phyloP scores from a whole-genome alignment of 805 yeast genomes.

The Starmerella vaccinii region DNA sequence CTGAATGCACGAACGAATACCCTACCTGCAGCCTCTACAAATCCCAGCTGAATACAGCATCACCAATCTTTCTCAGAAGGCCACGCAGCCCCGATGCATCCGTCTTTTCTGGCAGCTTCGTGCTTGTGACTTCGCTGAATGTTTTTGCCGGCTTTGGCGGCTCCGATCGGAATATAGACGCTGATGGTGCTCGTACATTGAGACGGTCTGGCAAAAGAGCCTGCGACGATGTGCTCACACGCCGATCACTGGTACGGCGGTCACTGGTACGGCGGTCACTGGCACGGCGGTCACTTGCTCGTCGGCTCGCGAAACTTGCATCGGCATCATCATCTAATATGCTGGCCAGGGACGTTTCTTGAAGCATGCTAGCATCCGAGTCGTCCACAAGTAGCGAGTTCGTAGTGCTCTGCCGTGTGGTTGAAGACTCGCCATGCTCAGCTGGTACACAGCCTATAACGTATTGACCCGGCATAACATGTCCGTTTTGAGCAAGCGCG shows the following conservation, averaged over 20 bases:
- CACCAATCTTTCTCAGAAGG: conserved; percentile 18
- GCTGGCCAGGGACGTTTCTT: conserved; percentile 18
- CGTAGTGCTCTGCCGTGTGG: conserved; percentile 16
- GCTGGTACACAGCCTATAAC: conserved; percentile 56
- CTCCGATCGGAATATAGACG: neutral
- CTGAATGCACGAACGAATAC: too few relatives aligned
- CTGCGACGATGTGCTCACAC: neutral
- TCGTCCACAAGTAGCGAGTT: conserved; percentile 24
- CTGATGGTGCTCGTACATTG: conserved; percentile 11
- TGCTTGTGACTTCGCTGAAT: conserved; percentile 2
- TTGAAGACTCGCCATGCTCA: conserved; percentile 14
- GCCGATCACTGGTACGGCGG: neutral
- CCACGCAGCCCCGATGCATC: neutral
- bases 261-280: neutral
- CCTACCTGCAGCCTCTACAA: conserved; percentile 28
- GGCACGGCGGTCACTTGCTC: neutral
- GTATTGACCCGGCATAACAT: conserved; percentile 51
- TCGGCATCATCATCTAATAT: conserved; percentile 7
- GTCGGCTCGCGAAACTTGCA: neutral
- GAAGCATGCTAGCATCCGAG: conserved; percentile 17
- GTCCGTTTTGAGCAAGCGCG: conserved; percentile 77
- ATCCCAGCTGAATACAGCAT: conserved; percentile 49
- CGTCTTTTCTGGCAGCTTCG: conserved; percentile 9
- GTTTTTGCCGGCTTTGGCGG: neutral
- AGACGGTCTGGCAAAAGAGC: neutral